These are phyloP conservation scores for Sporothrix luriei DNA, from an alignment of 2,329 filamentous ascomycete species.

Conservation along the genomic window DNA sequence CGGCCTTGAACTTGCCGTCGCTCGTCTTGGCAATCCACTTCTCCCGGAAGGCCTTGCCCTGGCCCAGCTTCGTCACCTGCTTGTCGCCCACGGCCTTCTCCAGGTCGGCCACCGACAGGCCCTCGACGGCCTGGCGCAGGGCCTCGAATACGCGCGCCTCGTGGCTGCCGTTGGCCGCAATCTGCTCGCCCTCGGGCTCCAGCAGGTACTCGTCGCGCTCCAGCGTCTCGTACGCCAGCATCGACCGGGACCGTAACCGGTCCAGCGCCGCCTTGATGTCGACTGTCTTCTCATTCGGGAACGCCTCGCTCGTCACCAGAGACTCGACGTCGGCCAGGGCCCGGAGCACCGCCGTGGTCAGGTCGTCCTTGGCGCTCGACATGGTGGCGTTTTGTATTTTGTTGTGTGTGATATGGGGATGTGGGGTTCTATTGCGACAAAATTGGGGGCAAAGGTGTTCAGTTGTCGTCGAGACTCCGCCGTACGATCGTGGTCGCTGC, in stretches of 20 bases:
- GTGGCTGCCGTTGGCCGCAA: slow-evolving; percentile 75
- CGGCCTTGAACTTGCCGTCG: slow-evolving; percentile 55
- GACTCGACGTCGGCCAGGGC: slow-evolving; percentile 65
- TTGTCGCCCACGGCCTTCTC: slow-evolving; percentile 71
- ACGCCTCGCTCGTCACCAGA: slow-evolving; percentile 68
- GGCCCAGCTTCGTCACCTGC: slow-evolving; percentile 77
- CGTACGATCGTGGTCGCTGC: neutral
- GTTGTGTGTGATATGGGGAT: neutral
- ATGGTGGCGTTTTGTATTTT: slow-evolving; percentile 19
- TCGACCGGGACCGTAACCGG: slow-evolving; percentile 77
- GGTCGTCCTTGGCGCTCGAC: slow-evolving; percentile 52
- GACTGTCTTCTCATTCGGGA: slow-evolving; percentile 66
- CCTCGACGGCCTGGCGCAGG: slow-evolving; percentile 70
- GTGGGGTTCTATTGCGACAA: neutral
- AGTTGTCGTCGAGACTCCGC: neutral
- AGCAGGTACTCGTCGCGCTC: slow-evolving; percentile 77
- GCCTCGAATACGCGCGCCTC: slow-evolving; percentile 82
- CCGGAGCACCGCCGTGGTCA: slow-evolving; percentile 66
- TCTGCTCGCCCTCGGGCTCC: slow-evolving; percentile 72
- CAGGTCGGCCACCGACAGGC: slow-evolving; percentile 76
- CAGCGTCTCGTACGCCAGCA: slow-evolving; percentile 82
- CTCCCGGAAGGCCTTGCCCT: slow-evolving; percentile 88
- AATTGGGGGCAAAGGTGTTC: neutral
- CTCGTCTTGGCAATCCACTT: slow-evolving; percentile 68
- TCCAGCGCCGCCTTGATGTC: slow-evolving; percentile 86